Evolutionary conservation across 2,329 filamentous ascomycete genomes (phyloP).

Genomic region (Amesomyces nigricolor): DNA sequence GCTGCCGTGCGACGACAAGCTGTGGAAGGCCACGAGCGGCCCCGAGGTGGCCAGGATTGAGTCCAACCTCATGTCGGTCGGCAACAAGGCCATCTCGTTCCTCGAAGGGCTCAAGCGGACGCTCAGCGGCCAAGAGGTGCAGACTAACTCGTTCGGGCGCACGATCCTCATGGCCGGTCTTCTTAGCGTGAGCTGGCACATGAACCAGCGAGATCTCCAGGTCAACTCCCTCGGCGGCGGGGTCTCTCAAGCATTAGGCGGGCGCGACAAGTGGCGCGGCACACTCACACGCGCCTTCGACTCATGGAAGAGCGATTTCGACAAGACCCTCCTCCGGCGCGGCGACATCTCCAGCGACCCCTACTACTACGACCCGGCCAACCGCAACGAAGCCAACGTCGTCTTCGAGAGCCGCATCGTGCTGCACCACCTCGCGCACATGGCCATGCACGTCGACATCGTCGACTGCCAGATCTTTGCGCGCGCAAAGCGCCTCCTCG

Average conservation of each 20-base stretch:
- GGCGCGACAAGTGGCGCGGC: slow-evolving; percentile 70
- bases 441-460: slow-evolving; percentile 83
- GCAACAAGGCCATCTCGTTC: slow-evolving; percentile 72
- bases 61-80: slow-evolving; percentile 73
- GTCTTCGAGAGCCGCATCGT: slow-evolving; percentile 75
- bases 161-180: slow-evolving; percentile 88
- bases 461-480: slow-evolving; percentile 88
- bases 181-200: slow-evolving; percentile 87
- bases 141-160: slow-evolving; percentile 81
- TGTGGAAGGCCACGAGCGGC: slow-evolving; percentile 83
- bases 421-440: slow-evolving; percentile 80
- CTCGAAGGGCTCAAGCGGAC: slow-evolving; percentile 79
- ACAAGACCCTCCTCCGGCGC: slow-evolving; percentile 63
- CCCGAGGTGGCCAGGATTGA: slow-evolving; percentile 82
- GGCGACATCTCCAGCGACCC: slow-evolving; percentile 49
- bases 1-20: slow-evolving; percentile 76
- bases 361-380: slow-evolving; percentile 32
- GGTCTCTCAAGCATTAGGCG: slow-evolving; percentile 52
- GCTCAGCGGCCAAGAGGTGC: slow-evolving; percentile 72
- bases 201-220: slow-evolving; percentile 81
- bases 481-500: slow-evolving; percentile 69
- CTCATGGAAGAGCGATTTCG: slow-evolving; percentile 80
- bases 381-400: slow-evolving; percentile 44
- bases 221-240: slow-evolving; percentile 77
- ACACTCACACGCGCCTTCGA: slow-evolving; percentile 76